Evolutionary conservation across 305 asterid genomes (phyloP), one percentile per base, ranked within the genome.

Genomic region (Fraxinus floribunda): DNA sequence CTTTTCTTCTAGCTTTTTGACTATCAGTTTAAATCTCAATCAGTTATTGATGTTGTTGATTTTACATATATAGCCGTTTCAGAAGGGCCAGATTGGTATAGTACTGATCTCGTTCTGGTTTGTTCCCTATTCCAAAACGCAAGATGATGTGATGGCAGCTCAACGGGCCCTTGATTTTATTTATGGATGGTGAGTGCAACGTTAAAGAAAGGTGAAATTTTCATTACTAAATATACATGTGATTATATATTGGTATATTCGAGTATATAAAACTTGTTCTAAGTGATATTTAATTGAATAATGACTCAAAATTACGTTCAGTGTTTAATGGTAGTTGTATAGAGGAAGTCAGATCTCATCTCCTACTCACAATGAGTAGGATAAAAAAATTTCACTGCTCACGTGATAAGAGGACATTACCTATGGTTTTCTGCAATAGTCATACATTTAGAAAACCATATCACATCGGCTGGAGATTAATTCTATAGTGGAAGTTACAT

Each of bases 61-160:
- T 44, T 26, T n/a, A 44, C 18, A n/a, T 6, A 7, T 18, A 32
- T 71, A 87, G 90, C 76, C 78, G 49, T 72, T 75, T 72, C 96
- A 90, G 82, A 90, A 81, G 81, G 97, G 96, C 7, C 83, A 85
- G 44, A 93, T 91, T 10, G 97, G 97, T 7, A 90, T 90, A 76
- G 83, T 86, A 0, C 79, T 89, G 0, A 88, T 84, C 29, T 18
- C 90, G 0, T 72, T 78, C 20, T 92, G 93, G 94, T 35, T 86
- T 7, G 83, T 86, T 7, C 94, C 97, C 1, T 78, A 78, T 72
- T 82, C 93, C 3, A 87, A 10, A 0, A 83, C 36, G 64, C 76
- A 3, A 18, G 84, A 22, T 0, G 91, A 93, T 36, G 36, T 3
- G 1, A 20, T 64, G 16, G 95, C 97, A 57, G 86, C 89, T 3